phyloP scores from a whole-genome alignment of 2,329 filamentous ascomycete species.

The Epichloe uncinata region DNA sequence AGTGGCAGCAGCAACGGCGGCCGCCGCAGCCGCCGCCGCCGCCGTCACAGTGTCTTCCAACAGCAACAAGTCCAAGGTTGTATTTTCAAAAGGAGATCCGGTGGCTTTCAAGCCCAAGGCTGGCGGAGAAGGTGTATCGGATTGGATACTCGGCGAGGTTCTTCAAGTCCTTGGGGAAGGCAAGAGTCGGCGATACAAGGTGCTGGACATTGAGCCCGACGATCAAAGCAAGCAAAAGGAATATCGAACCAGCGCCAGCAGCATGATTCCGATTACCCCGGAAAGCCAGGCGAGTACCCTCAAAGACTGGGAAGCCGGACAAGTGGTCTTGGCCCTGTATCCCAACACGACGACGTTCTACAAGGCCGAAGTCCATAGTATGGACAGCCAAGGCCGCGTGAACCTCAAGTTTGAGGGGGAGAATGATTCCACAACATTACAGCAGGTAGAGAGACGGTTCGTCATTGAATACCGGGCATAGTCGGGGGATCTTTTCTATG shows the following conservation, averaged over 20 bases:
- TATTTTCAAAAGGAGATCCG: conserved; percentile 48
- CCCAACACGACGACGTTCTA: conserved; percentile 80
- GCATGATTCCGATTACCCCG: conserved; percentile 63
- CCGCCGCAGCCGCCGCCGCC: background rate
- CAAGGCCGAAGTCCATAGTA: conserved; percentile 66
- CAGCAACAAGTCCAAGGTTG: conserved; percentile 33
- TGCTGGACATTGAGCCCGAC: conserved; percentile 68
- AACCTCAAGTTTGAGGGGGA: conserved; percentile 69
- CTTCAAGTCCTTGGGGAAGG: conserved; percentile 63
- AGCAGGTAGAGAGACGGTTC: conserved; percentile 62
- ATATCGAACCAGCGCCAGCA: conserved; percentile 59
- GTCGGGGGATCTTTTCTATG: too few species aligned
- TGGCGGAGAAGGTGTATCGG: conserved; percentile 32
- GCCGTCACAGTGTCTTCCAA: conserved; percentile 5
- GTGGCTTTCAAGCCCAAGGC: conserved; percentile 53
- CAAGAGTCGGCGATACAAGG: conserved; percentile 65
- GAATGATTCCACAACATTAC: conserved; percentile 58
- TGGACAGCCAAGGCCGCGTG: conserved; percentile 41
- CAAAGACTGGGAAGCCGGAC: conserved; percentile 50
- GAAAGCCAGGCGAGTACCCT: conserved; percentile 34
- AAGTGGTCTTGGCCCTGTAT: conserved; percentile 64
- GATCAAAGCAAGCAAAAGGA: conserved; percentile 51
- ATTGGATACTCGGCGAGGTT: conserved; percentile 69
- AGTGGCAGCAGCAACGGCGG: background rate
- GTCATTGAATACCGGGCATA: conserved; percentile 55